Evolutionary conservation across 352 stramenopile genomes (phyloP), one percentile per base, ranked within the genome.

Genomic region (Globisporangium polare): DNA sequence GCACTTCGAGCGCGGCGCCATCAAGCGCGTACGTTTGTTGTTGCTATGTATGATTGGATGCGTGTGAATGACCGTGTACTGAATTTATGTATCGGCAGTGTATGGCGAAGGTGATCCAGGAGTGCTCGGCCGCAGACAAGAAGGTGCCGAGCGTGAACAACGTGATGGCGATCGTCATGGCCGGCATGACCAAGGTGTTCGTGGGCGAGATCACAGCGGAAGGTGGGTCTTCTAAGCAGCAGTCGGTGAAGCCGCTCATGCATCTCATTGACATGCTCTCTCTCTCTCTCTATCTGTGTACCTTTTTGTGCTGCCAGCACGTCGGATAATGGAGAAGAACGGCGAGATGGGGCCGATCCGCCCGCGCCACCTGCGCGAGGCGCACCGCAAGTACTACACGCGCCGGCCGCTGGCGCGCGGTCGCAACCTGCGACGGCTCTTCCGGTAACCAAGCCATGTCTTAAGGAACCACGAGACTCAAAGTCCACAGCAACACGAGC

Each of bases 161-260:
- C 59, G 82, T 95, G 55, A 95, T 95, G 86, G 71, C 80, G 20
- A 95, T 95, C 51, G 82, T 92, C 65, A 93, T 95, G 83, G 83
- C 80, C 8, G 86, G 86, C n/a, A 90, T 95, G 77, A 85, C 82
- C 29, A 95, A 95, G 58, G 80, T 88, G 17, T 92, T 95, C 42
- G 80, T 92, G 0, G 82, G 86, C 20, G 80, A 90, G 53, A 74
- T 95, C 56, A 91, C 80, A 13, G 78, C 84, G 2, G 82, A 93
- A 83, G 82, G 82, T 92, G 53, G 10, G 49, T 42, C 22, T 6
- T 24, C 8, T 12, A 15, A 20, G 18, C 24, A 35, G 46, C 18
- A 3, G 41, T 47, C n/a, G 18, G 17, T 47, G 12, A 24, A 26
- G 41, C 24, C 6, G 5, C 6, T 24, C 6, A 47, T 24, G 1